phyloP scores from a whole-genome alignment of 176 grass and related monocot species.

The Typha latifolia region DNA sequence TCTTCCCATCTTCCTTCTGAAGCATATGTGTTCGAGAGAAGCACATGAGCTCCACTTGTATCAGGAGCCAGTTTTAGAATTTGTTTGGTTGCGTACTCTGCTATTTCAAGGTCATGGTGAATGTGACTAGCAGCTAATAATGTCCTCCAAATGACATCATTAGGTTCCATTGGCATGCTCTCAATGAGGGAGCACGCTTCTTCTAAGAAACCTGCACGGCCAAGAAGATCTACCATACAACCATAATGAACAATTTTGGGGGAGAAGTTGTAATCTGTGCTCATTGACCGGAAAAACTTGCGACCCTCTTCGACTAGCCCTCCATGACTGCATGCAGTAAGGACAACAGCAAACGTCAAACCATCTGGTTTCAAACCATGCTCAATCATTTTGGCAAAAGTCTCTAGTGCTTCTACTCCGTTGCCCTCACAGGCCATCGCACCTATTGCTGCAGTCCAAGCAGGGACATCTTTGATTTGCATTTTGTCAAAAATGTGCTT shows the following conservation, averaged over 20 bases:
- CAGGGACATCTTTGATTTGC: conserved; percentile 7
- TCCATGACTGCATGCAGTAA: conserved; percentile 4
- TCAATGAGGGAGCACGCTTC: conserved; percentile 7
- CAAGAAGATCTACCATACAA: conserved; percentile 19
- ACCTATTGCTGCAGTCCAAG: conserved; percentile 15
- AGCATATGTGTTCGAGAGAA: conserved; percentile 10
- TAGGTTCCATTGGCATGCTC: conserved; percentile 12
- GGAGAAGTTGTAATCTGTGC: neutral
- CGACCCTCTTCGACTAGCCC: conserved; percentile 5
- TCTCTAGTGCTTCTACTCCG: neutral
- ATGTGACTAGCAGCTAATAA: conserved; percentile 4
- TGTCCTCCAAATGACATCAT: conserved; percentile 18
- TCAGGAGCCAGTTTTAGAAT: neutral
- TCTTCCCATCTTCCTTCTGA: conserved; percentile 12
- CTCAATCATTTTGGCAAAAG: conserved; percentile 5
- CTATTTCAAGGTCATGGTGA: conserved; percentile 6
- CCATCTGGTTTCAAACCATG: conserved; percentile 9
- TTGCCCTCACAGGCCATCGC: conserved; percentile 11
- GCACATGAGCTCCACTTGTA: neutral
- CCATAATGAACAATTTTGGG: conserved; percentile 8
- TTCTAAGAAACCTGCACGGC: conserved; percentile 12
- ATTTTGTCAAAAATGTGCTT: conserved; percentile 6
- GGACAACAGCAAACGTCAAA: conserved; percentile 3
- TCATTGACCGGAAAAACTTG: conserved; percentile 7
- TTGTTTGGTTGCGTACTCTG: conserved; percentile 6